Conservation (phyloP, 371 early-diverging fungal genomes). For the Rhizopus delemar region DNA sequence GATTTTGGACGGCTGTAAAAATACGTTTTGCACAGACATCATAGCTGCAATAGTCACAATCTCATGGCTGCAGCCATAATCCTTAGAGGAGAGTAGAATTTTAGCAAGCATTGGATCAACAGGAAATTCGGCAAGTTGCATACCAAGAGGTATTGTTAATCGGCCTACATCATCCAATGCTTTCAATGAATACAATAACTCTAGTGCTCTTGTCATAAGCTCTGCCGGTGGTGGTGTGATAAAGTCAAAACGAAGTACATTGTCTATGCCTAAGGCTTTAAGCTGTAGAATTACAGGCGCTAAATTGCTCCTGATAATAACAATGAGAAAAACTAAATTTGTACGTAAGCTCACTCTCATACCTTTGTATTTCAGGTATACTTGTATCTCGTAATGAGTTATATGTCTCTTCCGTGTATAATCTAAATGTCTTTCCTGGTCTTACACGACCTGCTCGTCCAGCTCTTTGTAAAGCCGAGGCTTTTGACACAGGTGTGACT, state of each 20-base stretch:
- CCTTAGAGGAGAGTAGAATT: conserved; percentile 66
- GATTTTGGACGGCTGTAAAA: conserved; percentile 56
- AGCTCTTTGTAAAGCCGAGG: conserved; percentile 77
- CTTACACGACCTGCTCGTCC: conserved; percentile 81
- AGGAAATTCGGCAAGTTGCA: conserved; percentile 80
- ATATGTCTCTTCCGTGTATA: conserved; percentile 75
- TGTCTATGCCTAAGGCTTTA: conserved; percentile 77
- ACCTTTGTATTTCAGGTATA: conserved; percentile 78
- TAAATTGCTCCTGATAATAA: conserved; percentile 45
- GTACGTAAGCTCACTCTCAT: background rate
- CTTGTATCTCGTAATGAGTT: conserved; percentile 47
- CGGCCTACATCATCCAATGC: conserved; percentile 77
- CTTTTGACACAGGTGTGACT: conserved; percentile 67
- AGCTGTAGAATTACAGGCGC: conserved; percentile 66
- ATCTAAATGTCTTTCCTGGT: conserved; percentile 69
- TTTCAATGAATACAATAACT: conserved; percentile 70
- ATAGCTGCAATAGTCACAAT: conserved; percentile 83
- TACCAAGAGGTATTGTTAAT: conserved; percentile 78
- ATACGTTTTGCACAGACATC: conserved; percentile 78
- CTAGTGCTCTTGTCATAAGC: conserved; percentile 67
- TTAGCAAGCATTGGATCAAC: conserved; percentile 77
- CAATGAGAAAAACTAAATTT: background rate
- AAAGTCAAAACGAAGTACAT: conserved; percentile 79
- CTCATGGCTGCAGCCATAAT: conserved; percentile 75
- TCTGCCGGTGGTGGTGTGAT: conserved; percentile 71